phyloP scores from a whole-genome alignment of 805 yeast genomes.

The Tetrapisispora pingtungensis region DNA sequence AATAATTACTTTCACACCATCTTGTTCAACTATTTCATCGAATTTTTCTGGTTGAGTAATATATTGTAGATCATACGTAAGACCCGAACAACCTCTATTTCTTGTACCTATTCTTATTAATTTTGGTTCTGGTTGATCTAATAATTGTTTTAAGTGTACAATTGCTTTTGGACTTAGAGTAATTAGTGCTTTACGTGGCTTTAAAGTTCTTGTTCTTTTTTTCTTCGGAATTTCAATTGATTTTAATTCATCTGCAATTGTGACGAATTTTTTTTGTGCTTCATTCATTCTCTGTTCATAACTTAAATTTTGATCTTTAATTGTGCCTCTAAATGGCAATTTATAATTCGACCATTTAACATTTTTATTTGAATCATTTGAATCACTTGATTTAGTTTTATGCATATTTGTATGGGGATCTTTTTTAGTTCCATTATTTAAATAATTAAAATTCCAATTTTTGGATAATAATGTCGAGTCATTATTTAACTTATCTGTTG shows the following conservation, averaged over 20 bases:
- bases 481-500: neutral
- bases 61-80: slow-evolving; percentile 84
- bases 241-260: neutral
- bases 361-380: neutral
- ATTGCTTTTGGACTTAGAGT: slow-evolving; percentile 71
- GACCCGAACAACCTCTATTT: slow-evolving; percentile 94
- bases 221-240: slow-evolving; percentile 15
- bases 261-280: neutral
- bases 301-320: slow-evolving; percentile 36
- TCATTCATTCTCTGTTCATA: slow-evolving; percentile 2
- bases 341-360: slow-evolving; percentile 37
- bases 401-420: too few relatives aligned
- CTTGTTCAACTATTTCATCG: slow-evolving; percentile 88
- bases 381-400: too few relatives aligned
- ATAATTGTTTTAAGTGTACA: slow-evolving; percentile 52
- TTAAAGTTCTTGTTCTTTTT: slow-evolving; percentile 53
- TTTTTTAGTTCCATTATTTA: neutral
- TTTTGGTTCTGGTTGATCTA: slow-evolving; percentile 79
- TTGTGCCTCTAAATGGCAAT: slow-evolving; percentile 36
- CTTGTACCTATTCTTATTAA: slow-evolving; percentile 87
- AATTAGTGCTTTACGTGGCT: slow-evolving; percentile 85
- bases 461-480: neutral
- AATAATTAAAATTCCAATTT: slow-evolving; percentile 3
- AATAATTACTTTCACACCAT: slow-evolving; percentile 83
- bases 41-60: slow-evolving; percentile 87